A percentile compares a stretch with the other conserved stretches of the same genome.
These are phyloP conservation scores for Globisporangium paroecandrum DNA, from an alignment of 352 stramenopile genomes.

Conservation along the genomic window DNA sequence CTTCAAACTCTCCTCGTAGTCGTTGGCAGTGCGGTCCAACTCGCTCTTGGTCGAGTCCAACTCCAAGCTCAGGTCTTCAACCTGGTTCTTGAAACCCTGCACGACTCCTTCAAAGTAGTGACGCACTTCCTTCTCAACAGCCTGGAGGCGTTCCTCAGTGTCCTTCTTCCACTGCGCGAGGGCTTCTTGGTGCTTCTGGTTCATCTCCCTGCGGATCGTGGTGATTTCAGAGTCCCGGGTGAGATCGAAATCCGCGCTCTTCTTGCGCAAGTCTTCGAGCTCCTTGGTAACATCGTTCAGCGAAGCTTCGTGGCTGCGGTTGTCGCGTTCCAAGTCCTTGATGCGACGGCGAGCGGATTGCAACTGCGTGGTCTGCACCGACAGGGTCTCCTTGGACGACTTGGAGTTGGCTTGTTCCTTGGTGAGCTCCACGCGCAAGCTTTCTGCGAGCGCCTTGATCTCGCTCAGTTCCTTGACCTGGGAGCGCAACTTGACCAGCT, in stretches of 20 bases:
- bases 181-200: conserved; percentile 66
- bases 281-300: conserved; percentile 63
- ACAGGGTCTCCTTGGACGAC: conserved; percentile 77
- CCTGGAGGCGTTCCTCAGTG: conserved; percentile 61
- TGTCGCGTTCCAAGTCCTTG: conserved; percentile 73
- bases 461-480: conserved; percentile 71
- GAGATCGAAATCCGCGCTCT: conserved; percentile 68
- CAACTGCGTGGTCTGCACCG: conserved; percentile 63
- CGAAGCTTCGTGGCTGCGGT: conserved; percentile 38
- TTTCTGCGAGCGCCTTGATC: conserved; percentile 51
- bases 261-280: conserved; percentile 69
- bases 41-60: conserved; percentile 71
- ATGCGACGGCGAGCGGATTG: conserved; percentile 56
- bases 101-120: conserved; percentile 67
- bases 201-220: conserved; percentile 76
- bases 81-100: conserved; percentile 47
- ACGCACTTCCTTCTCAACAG: conserved; percentile 72
- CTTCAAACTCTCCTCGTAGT: conserved; percentile 79
- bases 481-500: conserved; percentile 68
- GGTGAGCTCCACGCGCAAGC: conserved; percentile 44
- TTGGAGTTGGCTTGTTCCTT: conserved; percentile 59
- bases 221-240: conserved; percentile 65
- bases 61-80: conserved; percentile 57
- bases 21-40: conserved; percentile 69
- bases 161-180: conserved; percentile 79